Evolutionary conservation across 2,329 filamentous ascomycete species (phyloP), one percentile per base, ranked within the genome.

Genomic region (Diaporthe helianthi): DNA sequence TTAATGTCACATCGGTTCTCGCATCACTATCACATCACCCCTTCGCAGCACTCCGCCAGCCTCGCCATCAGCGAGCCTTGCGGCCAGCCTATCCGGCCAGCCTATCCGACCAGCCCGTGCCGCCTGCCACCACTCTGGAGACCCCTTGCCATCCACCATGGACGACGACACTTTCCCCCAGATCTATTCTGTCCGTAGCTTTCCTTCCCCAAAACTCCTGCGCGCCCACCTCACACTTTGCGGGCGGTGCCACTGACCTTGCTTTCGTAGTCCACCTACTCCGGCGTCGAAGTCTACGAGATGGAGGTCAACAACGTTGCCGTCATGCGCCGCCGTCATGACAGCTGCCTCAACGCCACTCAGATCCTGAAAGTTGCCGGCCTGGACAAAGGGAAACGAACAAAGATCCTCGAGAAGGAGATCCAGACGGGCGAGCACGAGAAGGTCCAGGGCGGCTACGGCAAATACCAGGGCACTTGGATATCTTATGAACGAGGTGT

Each of bases 381-480:
- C 63, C 94, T 99, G 71, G 95, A 98, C 78, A 99, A 99, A 82
- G 96, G 95, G 71, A 97, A 97, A 82, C 92, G 96, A 74, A 98
- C 96, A 69, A 98, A 98, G 80, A 97, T 98, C 9, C 86, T 99
- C 64, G 96, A 99, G 79, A 98, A 98, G 81, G 96, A 99, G 80
- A 97, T 99, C 70, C 89, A 97, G 73, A 96, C 92, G 0, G 96
- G 96, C 76, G 93, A 97, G 77, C 95, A 99, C 80, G 96, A 99
- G 80, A 99, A 99, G 81, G 95, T 99, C 3, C 96, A 99, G 79
- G 96, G 96, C 41, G 96, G 96, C 6, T 99, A 99, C 77, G 96
- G 96, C 73, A 98, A 98, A 83, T 99, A 99, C 77, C 96, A 99
- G 83, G 96, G 96, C 67, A 99, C 96, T 2, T 99, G 96, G 96